Evolutionary conservation across 2,329 filamentous ascomycete species (phyloP), one percentile per base, ranked within the genome.

Genomic region (Aureobasidium sp.): DNA sequence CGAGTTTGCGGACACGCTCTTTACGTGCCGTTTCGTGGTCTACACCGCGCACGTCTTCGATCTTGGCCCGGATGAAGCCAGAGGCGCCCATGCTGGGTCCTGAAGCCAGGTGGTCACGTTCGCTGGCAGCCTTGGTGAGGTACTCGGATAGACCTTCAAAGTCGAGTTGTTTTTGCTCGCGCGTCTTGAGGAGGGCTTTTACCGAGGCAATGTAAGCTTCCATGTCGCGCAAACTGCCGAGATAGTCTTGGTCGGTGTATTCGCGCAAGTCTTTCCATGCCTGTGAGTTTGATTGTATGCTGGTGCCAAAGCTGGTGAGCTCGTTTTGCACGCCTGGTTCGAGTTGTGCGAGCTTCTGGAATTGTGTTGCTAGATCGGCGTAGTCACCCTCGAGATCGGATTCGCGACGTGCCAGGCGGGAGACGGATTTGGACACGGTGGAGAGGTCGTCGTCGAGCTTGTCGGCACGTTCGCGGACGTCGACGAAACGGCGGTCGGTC

Each of bases 81-180:
- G 91, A 89, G 0, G 91, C 91, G 6, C 86, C 85, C 49, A 58
- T 58, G 44, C 82, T 81, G 42, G 66, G 66, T 53, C 86, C 85
- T 0, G 85, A 84, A 42, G 85, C 83, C 2, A 96, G 84, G 17
- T 83, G 80, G 75, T 99, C 94, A 52, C 92, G 88, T 74, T 99
- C 94, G 3, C 85, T 78, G 2, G 90, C 91, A 0, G 90, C 91
- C 73, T 96, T 96, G 77, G 90, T 90, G 60, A 97, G 88, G 74
- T 97, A 97, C 72, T 97, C 93, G 31, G 91, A 96, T 37, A 99
- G 82, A 66, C 91, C 92, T 76, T 99, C 94, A 70, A 93, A 96
- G 77, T 99, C 94, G 62, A 99, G 87, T 74, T 99, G 94, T 73
- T 99, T 99, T 77, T 95, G 91, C 77, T 99, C 94, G 39, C 94